Percentiles rank a stretch among this genome's conserved stretches.
phyloP scores from a whole-genome alignment of 352 stramenopile species.

The Pythium biforme region DNA sequence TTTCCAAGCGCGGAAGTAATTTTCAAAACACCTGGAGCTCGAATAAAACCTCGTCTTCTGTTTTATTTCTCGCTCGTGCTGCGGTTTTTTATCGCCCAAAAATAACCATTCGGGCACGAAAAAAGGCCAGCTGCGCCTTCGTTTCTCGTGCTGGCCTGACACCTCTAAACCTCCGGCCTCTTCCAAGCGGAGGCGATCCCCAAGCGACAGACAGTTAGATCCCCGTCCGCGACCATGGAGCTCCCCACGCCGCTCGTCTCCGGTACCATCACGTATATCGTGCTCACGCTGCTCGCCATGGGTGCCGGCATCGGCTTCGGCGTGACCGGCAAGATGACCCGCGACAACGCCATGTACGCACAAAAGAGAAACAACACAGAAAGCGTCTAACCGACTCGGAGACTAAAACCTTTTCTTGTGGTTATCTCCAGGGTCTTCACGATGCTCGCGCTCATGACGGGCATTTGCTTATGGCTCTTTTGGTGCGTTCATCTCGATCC shows the following conservation, averaged over 20 bases:
- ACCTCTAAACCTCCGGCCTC: not conserved
- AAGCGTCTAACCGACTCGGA: not conserved
- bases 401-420: not conserved
- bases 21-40: slow-evolving; percentile 6
- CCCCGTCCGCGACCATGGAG: slow-evolving; percentile 48
- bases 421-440: slow-evolving; percentile 71
- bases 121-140: not conserved
- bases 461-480: slow-evolving; percentile 88
- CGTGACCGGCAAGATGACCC: slow-evolving; percentile 79
- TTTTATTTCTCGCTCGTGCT: slow-evolving; percentile 6
- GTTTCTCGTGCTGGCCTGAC: not conserved
- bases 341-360: slow-evolving; percentile 82
- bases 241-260: slow-evolving; percentile 75
- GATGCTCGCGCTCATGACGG: slow-evolving; percentile 77
- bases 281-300: slow-evolving; percentile 81
- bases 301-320: slow-evolving; percentile 75
- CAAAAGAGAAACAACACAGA: not conserved
- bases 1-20: not conserved
- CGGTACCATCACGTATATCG: slow-evolving; percentile 85
- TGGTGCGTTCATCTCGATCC: slow-evolving; percentile 72
- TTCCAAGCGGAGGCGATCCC: not conserved
- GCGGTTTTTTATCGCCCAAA: slow-evolving; percentile 24
- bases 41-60: slow-evolving; percentile 9
- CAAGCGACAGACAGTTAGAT: slow-evolving; percentile 4
- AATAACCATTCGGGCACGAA: slow-evolving; percentile 5